Conservation (phyloP, 169 alveolate species). For the Plasmodium blacklocki region DNA sequence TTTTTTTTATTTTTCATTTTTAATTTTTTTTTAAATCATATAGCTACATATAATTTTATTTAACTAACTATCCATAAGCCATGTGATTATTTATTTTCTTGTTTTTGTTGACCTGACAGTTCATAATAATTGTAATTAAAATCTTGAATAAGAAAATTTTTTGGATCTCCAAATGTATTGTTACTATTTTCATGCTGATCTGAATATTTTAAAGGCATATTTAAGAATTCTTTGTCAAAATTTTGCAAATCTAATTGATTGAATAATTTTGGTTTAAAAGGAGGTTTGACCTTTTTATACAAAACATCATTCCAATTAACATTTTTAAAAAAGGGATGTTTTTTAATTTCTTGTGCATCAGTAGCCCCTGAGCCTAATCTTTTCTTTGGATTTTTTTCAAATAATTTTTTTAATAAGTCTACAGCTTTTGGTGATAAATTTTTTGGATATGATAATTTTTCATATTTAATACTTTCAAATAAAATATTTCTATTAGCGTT, state of each 20-base stretch:
- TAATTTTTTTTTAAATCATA: no score
- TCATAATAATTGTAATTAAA: slow-evolving; percentile 59
- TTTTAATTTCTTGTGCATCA: slow-evolving; percentile 84
- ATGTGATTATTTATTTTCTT: no score
- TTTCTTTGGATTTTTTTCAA: slow-evolving; percentile 87
- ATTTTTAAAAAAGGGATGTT: slow-evolving; percentile 88
- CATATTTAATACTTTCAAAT: slow-evolving; percentile 83
- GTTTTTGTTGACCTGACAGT: no score
- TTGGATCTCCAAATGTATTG: not conserved
- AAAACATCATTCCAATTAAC: slow-evolving; percentile 86
- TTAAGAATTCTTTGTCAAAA: slow-evolving; percentile 72
- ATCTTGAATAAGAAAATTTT: slow-evolving; percentile 10
- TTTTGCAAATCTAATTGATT: slow-evolving; percentile 81
- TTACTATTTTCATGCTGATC: slow-evolving; percentile 31
- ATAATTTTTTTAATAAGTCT: slow-evolving; percentile 86
- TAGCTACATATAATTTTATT: no score
- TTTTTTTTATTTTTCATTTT: slow-evolving; percentile 1
- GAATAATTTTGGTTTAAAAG: slow-evolving; percentile 83
- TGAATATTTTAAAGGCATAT: slow-evolving; percentile 43
- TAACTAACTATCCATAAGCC: no score
- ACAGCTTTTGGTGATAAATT: slow-evolving; percentile 77
- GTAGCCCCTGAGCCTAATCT: slow-evolving; percentile 86
- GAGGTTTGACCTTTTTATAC: slow-evolving; percentile 80
- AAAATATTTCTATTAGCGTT: slow-evolving; percentile 79
- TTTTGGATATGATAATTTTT: slow-evolving; percentile 78